Conservation (phyloP, 140 eudicot species). For the Ambrosia hybrid region DNA sequence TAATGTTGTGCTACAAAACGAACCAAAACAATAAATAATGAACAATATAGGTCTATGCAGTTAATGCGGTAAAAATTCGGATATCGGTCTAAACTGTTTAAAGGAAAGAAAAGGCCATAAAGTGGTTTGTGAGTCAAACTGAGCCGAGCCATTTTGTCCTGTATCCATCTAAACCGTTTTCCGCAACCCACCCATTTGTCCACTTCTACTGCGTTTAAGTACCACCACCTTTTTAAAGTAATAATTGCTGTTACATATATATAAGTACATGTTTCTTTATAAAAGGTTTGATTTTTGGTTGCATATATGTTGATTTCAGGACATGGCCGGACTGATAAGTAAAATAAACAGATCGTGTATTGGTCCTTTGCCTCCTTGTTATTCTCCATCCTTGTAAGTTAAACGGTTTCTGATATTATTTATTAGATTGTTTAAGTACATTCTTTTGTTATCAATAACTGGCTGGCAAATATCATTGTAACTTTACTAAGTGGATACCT, state of each 20-base stretch:
- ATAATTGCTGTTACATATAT: not conserved
- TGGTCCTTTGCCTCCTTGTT: slow-evolving; percentile 96
- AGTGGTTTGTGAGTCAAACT: not conserved
- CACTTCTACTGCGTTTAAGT: slow-evolving; percentile 11
- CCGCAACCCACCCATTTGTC: not conserved
- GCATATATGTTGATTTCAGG: slow-evolving; percentile 54
- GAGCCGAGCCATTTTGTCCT: not conserved
- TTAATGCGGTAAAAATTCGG: no score
- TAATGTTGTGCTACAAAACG: not conserved
- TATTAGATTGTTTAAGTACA: not conserved
- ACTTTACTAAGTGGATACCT: no score
- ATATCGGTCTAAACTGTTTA: not conserved
- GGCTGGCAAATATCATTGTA: no score
- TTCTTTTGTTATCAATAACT: not conserved
- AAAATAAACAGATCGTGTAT: slow-evolving; percentile 93
- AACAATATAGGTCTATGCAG: not conserved
- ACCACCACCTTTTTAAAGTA: not conserved
- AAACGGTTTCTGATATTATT: slow-evolving; percentile 13
- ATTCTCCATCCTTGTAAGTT: slow-evolving; percentile 96
- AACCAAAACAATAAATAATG: not conserved
- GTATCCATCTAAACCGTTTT: no score
- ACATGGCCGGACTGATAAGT: slow-evolving; percentile 98
- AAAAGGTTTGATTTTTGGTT: not conserved
- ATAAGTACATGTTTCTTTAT: not conserved
- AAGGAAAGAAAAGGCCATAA: not conserved